Base-by-base conservation (phyloP, 768 basidiomycete species). In the Candolleomyces efflorescens region DNA sequence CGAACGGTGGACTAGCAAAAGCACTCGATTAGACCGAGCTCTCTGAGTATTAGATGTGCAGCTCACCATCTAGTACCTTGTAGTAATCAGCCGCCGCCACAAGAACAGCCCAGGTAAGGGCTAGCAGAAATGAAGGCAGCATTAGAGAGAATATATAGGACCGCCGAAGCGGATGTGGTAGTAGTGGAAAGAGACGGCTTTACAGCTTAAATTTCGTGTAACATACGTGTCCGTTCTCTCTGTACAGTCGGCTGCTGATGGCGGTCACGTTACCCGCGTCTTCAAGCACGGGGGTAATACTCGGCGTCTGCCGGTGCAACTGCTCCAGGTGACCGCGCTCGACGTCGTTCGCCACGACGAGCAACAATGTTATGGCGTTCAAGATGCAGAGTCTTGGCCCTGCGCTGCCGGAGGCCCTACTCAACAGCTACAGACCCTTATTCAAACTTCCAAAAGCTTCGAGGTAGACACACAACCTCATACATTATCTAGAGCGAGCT, bases 51-150 rank as follows among this genome's bases (percentile, higher is more conserved):
- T 23, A 12, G 24, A 5, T 44, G 10, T 3, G 10, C 60, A 56
- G 80, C 88, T 75, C 69, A 94, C 92, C 73, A 64, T 92, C 93
- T 59, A 96, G 76, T 58, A 83, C 68, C 72, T 92, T 91, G 72
- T 96, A 97, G 48, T 88, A 78, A 73, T 94, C 91, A 3, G 83
- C 80, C 23, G 88, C 92, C 7, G 71, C 67, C 17, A 67, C 74
- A 23, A 80, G 61, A 47, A 73, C 65, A 37, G 70, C 68, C 32
- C 80, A 54, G 18, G 74, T 60, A 7, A 81, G 60, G 54, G 80
- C 61, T 9, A 75, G 54, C 56, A 79, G 59, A 52, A 78, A 61
- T 59, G 67, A 70, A 46, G 62, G 62, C 55, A 76, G 66, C 72
- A 81, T 75, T 59, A 67, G 22, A 61, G 61, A 43, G 54, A 60